Evolutionary conservation across 73 alveolate genomes (phyloP), one percentile per base, ranked within the genome.

Genomic region (Halteria grandinella): DNA sequence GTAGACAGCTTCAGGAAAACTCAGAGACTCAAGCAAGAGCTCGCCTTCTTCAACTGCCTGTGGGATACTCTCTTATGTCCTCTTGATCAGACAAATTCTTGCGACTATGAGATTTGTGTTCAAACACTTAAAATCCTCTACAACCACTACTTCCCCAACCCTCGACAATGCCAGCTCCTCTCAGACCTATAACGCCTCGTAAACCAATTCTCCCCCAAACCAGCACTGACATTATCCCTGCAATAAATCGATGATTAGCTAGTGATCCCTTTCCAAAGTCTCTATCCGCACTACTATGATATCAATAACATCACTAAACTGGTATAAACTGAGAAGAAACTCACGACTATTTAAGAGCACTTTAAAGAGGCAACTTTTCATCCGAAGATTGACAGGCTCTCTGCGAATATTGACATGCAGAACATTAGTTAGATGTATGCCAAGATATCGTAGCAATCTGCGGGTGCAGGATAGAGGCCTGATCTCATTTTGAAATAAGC

Each of bases 21-120:
- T 3, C 14, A 29, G 31, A 57, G 74, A 31, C 31, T 57, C 18
- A 57, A 57, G 54, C 36, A 2, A 33, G 74, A 57, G 54, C 14
- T 33, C n/a, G 74, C 31, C 37, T 41, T 62, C 25, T 23, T 62
- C 4, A 3, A 10, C 5, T 20, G 20, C 27, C 17, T 62, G 40
- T 62, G 78, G 78, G 18, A 62, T 39, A 11, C 8, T 21, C 12
- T 62, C 18, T 23, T 62, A 14, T 40, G 60, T 62, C 57, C 78
- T 8, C 15, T 4, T 4, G 27, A 62, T 14, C 57, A 6, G 40
- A 7, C 2, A 20, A 45, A 62, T 18, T 57, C 60, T 4, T 41
- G n/a, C n/a, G n/a, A 62, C 15, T 62, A 11, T 62, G 78, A 62
- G 6, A 62, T 62, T 11, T 57, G 36, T 11, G 43, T 3, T 34